Evolutionary conservation across 2,329 filamentous ascomycete genomes (phyloP).

Genomic region (Geoglossum cookeanum): DNA sequence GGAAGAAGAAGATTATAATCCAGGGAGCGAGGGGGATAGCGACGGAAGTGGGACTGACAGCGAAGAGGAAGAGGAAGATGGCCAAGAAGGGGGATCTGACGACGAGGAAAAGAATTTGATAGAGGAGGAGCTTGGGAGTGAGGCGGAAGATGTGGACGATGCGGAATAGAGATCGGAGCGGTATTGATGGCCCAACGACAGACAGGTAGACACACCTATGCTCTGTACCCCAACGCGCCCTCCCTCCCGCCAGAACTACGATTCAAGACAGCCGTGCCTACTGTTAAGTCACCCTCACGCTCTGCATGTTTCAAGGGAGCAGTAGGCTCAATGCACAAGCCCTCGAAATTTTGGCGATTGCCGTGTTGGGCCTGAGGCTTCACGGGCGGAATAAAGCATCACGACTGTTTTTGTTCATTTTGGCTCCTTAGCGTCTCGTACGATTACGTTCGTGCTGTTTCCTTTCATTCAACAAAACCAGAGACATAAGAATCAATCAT

Average conservation of each 20-base stretch:
- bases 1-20: conserved; percentile 28
- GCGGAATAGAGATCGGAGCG: conserved; percentile 10
- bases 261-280: not conserved
- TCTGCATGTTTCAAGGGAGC: not conserved
- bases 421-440: not conserved
- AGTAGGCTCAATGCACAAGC: not conserved
- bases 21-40: conserved; percentile 28
- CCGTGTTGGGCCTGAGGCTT: not conserved
- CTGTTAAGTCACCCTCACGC: not conserved
- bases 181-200: not conserved
- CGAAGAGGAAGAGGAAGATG: conserved; percentile 22
- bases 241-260: not conserved
- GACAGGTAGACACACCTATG: not conserved
- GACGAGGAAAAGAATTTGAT: conserved; percentile 18
- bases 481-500: not conserved
- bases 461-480: not conserved
- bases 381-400: not conserved
- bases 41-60: conserved; percentile 26
- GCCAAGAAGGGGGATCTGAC: conserved; percentile 7
- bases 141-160: conserved; percentile 22
- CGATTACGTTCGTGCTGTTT: not conserved
- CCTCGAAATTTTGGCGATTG: not conserved
- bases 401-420: not conserved
- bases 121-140: conserved; percentile 24
- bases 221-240: not conserved